Evolutionary conservation across 2,329 filamentous ascomycete genomes (phyloP).

Genomic region (Apiospora malaysiana): DNA sequence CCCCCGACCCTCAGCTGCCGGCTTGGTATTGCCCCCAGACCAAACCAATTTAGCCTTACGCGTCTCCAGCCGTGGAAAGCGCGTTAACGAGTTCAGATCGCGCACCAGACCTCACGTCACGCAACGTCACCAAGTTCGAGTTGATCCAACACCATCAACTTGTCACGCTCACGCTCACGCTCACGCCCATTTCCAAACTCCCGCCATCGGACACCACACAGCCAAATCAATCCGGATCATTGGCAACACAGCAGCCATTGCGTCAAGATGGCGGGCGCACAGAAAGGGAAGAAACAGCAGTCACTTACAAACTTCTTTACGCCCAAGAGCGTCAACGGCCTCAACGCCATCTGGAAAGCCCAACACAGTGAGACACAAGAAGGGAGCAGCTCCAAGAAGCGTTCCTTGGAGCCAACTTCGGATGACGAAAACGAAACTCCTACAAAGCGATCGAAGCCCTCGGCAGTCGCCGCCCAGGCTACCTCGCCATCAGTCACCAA

Average conservation of each 20-base stretch:
- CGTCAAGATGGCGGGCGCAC: conserved; percentile 44
- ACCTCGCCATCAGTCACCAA: neutral
- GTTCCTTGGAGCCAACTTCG: conserved; percentile 56
- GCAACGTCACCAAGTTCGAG: neutral
- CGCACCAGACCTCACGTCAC: neutral
- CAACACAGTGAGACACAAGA: conserved; percentile 32
- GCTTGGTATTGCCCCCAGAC: neutral
- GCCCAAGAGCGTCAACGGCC: conserved; percentile 60
- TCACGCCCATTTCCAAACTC: neutral
- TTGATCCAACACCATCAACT: neutral
- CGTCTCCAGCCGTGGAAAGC: conserved; percentile 11
- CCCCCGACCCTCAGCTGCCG: neutral
- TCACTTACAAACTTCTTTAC: conserved; percentile 89
- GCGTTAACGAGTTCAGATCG: neutral
- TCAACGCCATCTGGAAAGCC: conserved; percentile 44
- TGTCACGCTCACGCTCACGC: no score
- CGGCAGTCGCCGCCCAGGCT: neutral
- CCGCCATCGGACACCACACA: neutral
- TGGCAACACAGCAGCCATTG: neutral
- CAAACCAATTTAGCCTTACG: neutral
- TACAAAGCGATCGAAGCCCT: conserved; percentile 31
- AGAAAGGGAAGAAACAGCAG: conserved; percentile 71
- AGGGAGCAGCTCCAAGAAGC: conserved; percentile 49
- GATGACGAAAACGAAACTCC: conserved; percentile 50
- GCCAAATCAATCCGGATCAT: neutral